These are phyloP conservation scores for Eustoma russellianum DNA, from an alignment of 257 asterid genomes.

Conservation along the genomic window DNA sequence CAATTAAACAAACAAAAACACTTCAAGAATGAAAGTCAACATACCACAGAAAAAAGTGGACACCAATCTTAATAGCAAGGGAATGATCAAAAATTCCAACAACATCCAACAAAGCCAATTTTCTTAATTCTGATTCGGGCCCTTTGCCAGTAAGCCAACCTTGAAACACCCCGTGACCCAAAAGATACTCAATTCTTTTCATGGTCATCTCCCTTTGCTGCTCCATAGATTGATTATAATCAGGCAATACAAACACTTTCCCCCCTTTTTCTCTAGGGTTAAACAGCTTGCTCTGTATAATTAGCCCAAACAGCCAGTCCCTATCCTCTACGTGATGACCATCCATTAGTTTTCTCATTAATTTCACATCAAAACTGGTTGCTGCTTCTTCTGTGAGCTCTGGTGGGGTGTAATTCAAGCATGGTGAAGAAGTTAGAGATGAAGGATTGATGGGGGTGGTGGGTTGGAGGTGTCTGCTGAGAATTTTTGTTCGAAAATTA, in stretches of 20 bases:
- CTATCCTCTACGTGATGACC: constrained; percentile 69
- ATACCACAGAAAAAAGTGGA: constrained; percentile 84
- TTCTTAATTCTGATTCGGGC: constrained; percentile 68
- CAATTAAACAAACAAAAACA: constrained; percentile 1
- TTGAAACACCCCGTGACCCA: constrained; percentile 68
- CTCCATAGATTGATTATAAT: constrained; percentile 90
- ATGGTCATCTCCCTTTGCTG: constrained; percentile 96
- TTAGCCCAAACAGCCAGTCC: constrained; percentile 74
- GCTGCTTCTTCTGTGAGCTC: constrained; percentile 42
- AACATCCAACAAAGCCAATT: constrained; percentile 77
- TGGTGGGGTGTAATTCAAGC: constrained; percentile 74
- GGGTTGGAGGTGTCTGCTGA: constrained; percentile 52
- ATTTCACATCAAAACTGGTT: constrained; percentile 37
- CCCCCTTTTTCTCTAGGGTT: constrained; percentile 67
- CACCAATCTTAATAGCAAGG: constrained; percentile 76
- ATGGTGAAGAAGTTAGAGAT: constrained; percentile 36
- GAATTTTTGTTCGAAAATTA: constrained; percentile 56
- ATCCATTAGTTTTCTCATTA: constrained; percentile 78
- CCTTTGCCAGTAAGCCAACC: constrained; percentile 82
- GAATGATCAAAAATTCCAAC: constrained; percentile 75
- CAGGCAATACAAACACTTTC: constrained; percentile 63
- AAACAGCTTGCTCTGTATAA: constrained; percentile 68
- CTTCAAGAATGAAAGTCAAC: constrained; percentile 2
- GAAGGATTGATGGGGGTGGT: constrained; percentile 10
- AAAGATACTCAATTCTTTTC: constrained; percentile 68